Base-by-base conservation (phyloP, 305 asterid species). In the Striga hermonthica region DNA sequence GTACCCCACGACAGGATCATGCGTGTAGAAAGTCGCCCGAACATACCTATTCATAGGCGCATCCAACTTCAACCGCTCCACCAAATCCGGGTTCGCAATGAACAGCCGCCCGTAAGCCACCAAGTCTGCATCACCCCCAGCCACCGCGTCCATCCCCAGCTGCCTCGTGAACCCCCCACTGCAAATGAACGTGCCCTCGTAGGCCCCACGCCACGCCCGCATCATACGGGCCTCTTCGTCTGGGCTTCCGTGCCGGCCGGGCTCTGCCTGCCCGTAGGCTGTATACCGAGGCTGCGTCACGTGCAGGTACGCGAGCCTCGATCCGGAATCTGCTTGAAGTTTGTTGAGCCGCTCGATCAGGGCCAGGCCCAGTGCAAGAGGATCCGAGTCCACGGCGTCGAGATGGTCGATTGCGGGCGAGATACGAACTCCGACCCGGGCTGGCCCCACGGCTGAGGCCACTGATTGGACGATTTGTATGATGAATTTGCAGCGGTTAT, bases 391-490 rank as follows among this genome's bases (percentile, higher is more conserved):
- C 83, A 72, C 79, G 6, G 97, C 98, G 4, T 93, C 96, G 12
- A 89, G 86, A 70, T 89, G 97, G 58, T 92, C 98, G 15, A 92
- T 92, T 56, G 97, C 98, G 1, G 98, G 98, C 9, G 98, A 92
- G 36, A 90, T 81, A 68, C 98, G 78, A 56, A 93, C 86, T 1
- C 91, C 95, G 1, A 93, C 89, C 8, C 86, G 84, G 41, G 81
- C 86, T n/a, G 94, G 79, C 0, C 97, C 95, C n/a, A 93, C 67
- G 9, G 97, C 97, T 31, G 85, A 41, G 34, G 70, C 85, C 4
- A 88, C 86, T 4, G 97, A 80, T 67, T 75, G 54, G 49, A 92
- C 96, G 28, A 92, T 82, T 56, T 86, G 84, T 36, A 74, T 75
- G 6, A 90, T 67, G 82, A 93, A 86, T 71, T 66, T 90, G 86